Percentiles rank a stretch among this genome's conserved stretches.
Conservation (phyloP, 768 basidiomycete species). For the Arthromyces matolae region DNA sequence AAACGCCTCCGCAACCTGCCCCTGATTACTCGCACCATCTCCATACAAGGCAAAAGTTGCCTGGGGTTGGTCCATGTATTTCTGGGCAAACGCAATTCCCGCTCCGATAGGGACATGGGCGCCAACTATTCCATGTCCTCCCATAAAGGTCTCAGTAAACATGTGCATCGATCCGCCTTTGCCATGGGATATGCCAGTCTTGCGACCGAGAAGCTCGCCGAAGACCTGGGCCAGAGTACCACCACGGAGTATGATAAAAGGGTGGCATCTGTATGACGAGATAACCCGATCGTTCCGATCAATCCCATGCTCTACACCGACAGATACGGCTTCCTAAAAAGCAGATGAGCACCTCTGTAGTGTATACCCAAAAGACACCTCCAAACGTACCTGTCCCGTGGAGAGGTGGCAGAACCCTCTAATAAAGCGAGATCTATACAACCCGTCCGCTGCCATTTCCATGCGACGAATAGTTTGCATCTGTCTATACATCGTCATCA, state of each 20-base stretch:
- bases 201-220: slow-evolving; percentile 87
- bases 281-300: slow-evolving; percentile 84
- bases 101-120: slow-evolving; percentile 97
- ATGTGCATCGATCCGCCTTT: slow-evolving; percentile 99
- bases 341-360: slow-evolving; percentile 22
- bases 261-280: slow-evolving; percentile 96
- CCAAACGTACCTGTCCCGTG: slow-evolving; percentile 81
- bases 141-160: slow-evolving; percentile 96
- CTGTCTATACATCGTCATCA: slow-evolving; percentile 85
- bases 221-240: slow-evolving; percentile 90
- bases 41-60: slow-evolving; percentile 95
- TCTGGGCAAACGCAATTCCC: slow-evolving; percentile 90
- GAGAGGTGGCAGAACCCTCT: slow-evolving; percentile 99
- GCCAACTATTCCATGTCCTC: slow-evolving; percentile 98
- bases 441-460: slow-evolving; percentile 95
- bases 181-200: slow-evolving; percentile 89
- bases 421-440: slow-evolving; percentile 97
- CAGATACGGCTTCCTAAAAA: slow-evolving; percentile 96
- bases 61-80: slow-evolving; percentile 67
- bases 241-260: slow-evolving; percentile 93
- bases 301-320: slow-evolving; percentile 89
- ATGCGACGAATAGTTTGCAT: slow-evolving; percentile 92
- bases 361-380: neutral
- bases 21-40: slow-evolving; percentile 97
- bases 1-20: slow-evolving; percentile 98